Evolutionary conservation across 2,329 filamentous ascomycete species (phyloP), one percentile per base, ranked within the genome.

Genomic region (Ophiosphaerella korrae): DNA sequence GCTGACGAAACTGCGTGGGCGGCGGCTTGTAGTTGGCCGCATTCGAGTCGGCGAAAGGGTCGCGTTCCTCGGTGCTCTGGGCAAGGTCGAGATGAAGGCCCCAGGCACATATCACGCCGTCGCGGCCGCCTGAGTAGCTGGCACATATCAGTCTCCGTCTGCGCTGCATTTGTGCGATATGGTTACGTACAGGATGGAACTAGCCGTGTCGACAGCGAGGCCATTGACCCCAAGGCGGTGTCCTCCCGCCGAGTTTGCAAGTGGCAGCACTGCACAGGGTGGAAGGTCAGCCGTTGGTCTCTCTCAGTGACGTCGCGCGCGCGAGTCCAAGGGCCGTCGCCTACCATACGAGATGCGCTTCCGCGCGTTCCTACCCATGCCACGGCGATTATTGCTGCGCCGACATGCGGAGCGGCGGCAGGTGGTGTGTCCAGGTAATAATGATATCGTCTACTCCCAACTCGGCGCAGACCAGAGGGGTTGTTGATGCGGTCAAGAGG

Each of bases 51-150:
- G 71, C 69, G 39, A 77, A 75, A 14, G 71, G 68, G 52, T 76
- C 70, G 77, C 66, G 60, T 75, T 80, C 60, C 71, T 66, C 54
- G 62, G 65, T 48, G 48, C 57, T 47, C 53, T 65, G 53, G 52
- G 26, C 18, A 37, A 89, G 79, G 70, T 91, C 83, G 67, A 90
- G 84, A 66, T 90, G 84, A 45, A 97, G 79, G 74, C 97, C 88
- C 94, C 94, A 99, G 54, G 93, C 91, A 77, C 94, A 99, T 62
- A 99, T 88, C 43, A 94, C 89, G 64, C 94, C 94, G 75, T 99
- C 94, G 70, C 94, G 88, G 53, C 94, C 94, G 60, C 91, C 94
- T 39, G 94, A 97, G 77, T 97, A 99, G 66, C 92, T 97, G 62
- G 53, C 53, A 60, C 43, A 42, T 42, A 49, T 58, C 45, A 58